phyloP scores from a whole-genome alignment of 2,329 filamentous ascomycete species.

The Fusarium pseudocircinatum region DNA sequence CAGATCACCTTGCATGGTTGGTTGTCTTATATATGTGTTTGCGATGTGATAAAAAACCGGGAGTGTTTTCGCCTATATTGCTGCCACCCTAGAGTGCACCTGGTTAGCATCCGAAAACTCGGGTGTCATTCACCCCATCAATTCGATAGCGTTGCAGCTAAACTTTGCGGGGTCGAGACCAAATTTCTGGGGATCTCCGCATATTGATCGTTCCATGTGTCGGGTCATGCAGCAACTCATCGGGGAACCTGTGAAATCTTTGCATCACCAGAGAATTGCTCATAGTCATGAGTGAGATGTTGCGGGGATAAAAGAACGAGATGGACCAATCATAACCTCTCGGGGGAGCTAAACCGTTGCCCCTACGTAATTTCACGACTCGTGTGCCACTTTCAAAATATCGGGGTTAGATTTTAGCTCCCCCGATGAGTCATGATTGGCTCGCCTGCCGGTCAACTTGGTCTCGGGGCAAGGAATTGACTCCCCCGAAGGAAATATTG shows the following conservation, averaged over 20 bases:
- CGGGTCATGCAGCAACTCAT: not conserved
- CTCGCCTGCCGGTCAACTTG: fast-evolving
- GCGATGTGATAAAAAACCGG: not conserved
- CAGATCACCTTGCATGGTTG: not conserved
- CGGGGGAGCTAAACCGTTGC: constrained; percentile 38
- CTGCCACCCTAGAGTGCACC: not conserved
- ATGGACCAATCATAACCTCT: constrained; percentile 18
- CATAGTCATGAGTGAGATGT: not conserved
- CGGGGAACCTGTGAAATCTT: not conserved
- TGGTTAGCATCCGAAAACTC: not conserved
- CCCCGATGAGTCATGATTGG: not conserved
- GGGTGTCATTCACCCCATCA: not conserved
- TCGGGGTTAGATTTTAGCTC: not conserved
- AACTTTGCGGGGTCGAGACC: not conserved
- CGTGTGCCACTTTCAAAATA: not conserved
- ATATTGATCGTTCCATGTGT: not conserved
- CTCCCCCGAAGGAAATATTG: not conserved
- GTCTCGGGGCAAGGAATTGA: not conserved
- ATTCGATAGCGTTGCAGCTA: constrained; percentile 2
- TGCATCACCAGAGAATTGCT: not conserved
- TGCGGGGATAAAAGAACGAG: fast-evolving
- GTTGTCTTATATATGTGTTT: constrained; percentile 1
- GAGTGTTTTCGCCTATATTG: not conserved
- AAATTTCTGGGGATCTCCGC: constrained; percentile 4
- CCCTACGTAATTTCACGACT: not conserved